Base-by-base conservation (phyloP, 1,139 yeast genomes). In the Scheffersomyces quercinus region DNA sequence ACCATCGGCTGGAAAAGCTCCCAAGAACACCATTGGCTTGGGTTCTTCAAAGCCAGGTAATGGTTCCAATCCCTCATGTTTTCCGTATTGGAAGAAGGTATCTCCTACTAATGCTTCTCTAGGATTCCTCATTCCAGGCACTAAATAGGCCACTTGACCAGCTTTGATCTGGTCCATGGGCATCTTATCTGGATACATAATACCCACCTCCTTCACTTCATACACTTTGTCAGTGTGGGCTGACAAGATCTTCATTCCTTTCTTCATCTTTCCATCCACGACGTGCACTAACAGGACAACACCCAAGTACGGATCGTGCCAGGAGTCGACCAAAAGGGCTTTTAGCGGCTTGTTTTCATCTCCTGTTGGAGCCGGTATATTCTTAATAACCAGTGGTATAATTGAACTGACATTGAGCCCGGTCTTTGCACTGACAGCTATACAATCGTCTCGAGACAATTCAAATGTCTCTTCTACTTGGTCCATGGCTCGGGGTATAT, bases 21-120 rank as follows among this genome's bases (percentile, higher is more conserved):
- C 99, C 36, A 93, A 95, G 64, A 91, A 93, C 5, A 93, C 98
- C 98, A 93, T 93, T 1, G 99, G 97, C 62, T 93, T 91, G 1
- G 95, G 91, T 55, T 89, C 97, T 63, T 91, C 97, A 64, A 93
- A 93, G 0, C 98, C 98, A 0, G 96, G 97, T 28, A 93, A 70
- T 1, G 97, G 85, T 46, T 83, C 87, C 1, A 88, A 81, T 0
- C 74, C 75, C 37, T 75, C 77, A 42, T 75, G 79, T 28, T 79
- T 74, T 2, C 88, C 88, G n/a, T 74, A 70, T 45, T 81, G 83
- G 76, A 83, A 81, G 51, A 89, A 79, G 0, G 99, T 93, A 60
- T 93, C 99, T 33, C 99, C 99, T 46, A 91, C 85, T 58, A 85
- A 77, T 0, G 97, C 97, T 52, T 90, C 97, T 9, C 81, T 68